phyloP scores from a whole-genome alignment of 2,329 filamentous ascomycete genomes.

The Calonectria leucothoes region DNA sequence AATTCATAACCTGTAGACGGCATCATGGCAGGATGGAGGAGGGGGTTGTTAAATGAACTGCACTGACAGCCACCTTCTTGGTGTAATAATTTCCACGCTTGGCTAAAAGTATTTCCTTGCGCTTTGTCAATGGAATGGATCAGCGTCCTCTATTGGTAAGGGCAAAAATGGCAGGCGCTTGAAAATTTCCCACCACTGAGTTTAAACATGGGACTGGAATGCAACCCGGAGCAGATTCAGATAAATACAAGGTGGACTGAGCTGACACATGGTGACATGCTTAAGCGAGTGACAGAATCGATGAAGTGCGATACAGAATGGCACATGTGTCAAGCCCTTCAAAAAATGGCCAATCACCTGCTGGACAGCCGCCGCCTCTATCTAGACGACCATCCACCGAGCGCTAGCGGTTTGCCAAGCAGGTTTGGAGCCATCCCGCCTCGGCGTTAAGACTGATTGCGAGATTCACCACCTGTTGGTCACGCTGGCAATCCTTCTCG shows the following conservation, averaged over 20 bases:
- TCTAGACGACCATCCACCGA: background rate
- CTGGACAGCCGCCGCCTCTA: background rate
- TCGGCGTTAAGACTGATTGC: background rate
- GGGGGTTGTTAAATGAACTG: background rate
- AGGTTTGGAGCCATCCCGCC: background rate
- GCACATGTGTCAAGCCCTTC: background rate
- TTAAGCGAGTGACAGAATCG: background rate
- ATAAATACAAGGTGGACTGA: background rate
- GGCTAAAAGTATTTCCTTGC: background rate
- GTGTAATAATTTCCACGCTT: background rate
- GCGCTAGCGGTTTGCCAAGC: background rate
- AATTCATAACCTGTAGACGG: background rate
- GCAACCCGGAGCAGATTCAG: background rate
- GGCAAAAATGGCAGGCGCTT: background rate
- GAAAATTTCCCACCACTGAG: background rate
- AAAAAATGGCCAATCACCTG: background rate
- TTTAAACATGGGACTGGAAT: background rate
- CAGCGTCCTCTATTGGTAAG: background rate
- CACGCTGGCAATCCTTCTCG: background rate
- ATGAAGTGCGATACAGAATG: background rate
- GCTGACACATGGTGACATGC: background rate
- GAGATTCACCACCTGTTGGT: background rate
- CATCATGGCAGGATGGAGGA: background rate
- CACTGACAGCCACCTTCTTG: background rate
- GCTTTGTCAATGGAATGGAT: background rate